Conservation (phyloP, 225 moss, liverwort and hornwort genomes). For the Anthoceros angustus region DNA sequence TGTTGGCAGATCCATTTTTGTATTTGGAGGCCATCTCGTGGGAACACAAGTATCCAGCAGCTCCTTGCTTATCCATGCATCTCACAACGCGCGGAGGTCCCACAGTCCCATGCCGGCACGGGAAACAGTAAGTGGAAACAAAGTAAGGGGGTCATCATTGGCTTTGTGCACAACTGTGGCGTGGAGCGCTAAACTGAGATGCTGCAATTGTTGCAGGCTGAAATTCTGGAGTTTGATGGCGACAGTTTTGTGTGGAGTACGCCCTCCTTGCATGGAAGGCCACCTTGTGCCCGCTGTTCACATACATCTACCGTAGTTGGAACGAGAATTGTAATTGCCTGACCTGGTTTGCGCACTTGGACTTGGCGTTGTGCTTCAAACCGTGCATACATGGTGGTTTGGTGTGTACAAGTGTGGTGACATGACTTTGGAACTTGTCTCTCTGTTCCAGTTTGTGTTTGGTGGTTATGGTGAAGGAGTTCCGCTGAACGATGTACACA, state of each 20-base stretch:
- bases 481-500: conserved; percentile 28
- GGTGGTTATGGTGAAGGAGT: conserved; percentile 25
- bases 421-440: neutral
- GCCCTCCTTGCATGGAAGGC: conserved; percentile 18
- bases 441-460: conserved; percentile 23
- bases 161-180: too few relatives aligned
- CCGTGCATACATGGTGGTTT: neutral
- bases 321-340: conserved; percentile 31
- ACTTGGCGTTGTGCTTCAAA: neutral
- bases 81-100: neutral
- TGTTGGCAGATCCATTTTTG: conserved; percentile 25
- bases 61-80: conserved; percentile 1
- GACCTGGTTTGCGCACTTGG: conserved; percentile 2
- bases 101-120: neutral
- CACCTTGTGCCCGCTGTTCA: conserved; percentile 23
- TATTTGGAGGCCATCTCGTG: conserved; percentile 28
- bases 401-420: neutral
- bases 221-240: conserved; percentile 26
- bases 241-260: conserved; percentile 24
- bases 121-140: neutral
- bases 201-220: conserved; percentile 15
- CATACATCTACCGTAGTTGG: conserved; percentile 32
- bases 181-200: too few relatives aligned
- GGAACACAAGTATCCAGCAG: conserved; percentile 17
- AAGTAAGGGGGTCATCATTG: neutral